Percentiles rank a stretch among this genome's conserved stretches.
Evolutionary conservation across 2,329 filamentous ascomycete species (phyloP).

Genomic region (Cladosporium austrohemisphaericum): DNA sequence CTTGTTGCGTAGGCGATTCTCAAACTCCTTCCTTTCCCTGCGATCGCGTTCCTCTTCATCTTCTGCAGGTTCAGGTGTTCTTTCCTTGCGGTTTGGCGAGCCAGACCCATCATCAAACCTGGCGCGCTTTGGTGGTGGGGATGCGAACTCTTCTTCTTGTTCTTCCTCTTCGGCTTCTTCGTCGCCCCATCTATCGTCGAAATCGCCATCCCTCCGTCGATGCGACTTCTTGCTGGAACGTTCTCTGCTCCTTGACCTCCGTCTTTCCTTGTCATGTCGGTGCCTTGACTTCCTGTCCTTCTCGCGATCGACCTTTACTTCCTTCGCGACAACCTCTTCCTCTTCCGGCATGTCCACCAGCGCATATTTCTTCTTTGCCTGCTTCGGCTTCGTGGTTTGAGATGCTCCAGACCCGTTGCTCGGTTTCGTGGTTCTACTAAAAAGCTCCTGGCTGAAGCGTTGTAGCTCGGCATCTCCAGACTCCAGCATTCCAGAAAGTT

Average conservation of each 20-base stretch:
- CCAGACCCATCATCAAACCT: conserved; percentile 54
- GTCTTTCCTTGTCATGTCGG: conserved; percentile 36
- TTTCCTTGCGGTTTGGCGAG: conserved; percentile 23
- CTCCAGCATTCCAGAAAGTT: conserved; percentile 52
- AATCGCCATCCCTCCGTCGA: conserved; percentile 53
- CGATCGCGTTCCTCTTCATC: conserved; percentile 57
- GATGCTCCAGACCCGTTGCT: conserved; percentile 22
- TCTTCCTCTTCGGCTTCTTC: conserved; percentile 58
- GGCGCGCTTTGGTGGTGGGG: conserved; percentile 67
- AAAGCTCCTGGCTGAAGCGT: conserved; percentile 48
- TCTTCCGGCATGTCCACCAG: conserved; percentile 54
- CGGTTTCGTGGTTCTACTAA: conserved; percentile 28
- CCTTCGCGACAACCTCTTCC: conserved; percentile 20
- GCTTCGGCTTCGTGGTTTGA: conserved; percentile 25
- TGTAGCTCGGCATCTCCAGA: conserved; percentile 43
- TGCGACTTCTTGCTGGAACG: conserved; percentile 48
- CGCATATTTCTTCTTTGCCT: conserved; percentile 49
- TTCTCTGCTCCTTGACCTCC: conserved; percentile 32
- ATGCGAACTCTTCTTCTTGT: conserved; percentile 59
- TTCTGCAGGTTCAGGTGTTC: conserved; percentile 19
- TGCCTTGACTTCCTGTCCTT: conserved; percentile 35
- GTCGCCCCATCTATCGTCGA: conserved; percentile 78
- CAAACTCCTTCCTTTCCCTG: conserved; percentile 73
- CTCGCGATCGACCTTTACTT: conserved; percentile 16
- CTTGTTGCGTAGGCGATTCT: conserved; percentile 68